Conservation (phyloP, 768 basidiomycete species). For the Cystofilobasidium bisporidii region DNA sequence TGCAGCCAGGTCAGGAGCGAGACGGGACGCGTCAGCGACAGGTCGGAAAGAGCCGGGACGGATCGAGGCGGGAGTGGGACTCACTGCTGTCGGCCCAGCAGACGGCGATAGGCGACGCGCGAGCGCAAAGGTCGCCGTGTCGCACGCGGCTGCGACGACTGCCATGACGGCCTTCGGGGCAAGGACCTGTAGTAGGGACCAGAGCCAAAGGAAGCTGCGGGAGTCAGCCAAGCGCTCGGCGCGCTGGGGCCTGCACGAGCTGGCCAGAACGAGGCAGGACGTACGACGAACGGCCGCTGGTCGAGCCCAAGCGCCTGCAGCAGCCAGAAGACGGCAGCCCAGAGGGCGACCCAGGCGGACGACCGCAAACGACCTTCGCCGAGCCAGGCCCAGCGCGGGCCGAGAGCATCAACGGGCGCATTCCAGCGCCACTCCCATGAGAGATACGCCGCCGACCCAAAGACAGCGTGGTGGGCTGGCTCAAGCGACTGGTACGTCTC, state of each 20-base stretch:
- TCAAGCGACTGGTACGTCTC: conserved; percentile 94
- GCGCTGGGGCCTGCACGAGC: no score
- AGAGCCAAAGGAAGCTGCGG: background rate
- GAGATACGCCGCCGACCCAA: conserved; percentile 59
- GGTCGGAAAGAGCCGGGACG: background rate
- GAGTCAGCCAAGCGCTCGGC: background rate
- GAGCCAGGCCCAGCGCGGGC: conserved; percentile 24
- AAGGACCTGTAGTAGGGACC: no score
- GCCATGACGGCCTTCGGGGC: conserved; percentile 26
- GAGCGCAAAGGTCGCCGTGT: conserved; percentile 61
- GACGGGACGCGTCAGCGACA: background rate
- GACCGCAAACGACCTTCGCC: conserved; percentile 19
- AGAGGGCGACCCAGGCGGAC: conserved; percentile 21
- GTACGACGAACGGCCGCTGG: background rate
- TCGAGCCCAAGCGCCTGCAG: conserved; percentile 1
- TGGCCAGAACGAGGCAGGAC: background rate
- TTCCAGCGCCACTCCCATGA: conserved; percentile 84
- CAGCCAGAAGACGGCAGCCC: conserved; percentile 13
- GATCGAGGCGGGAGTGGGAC: conserved; percentile 35
- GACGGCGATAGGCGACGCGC: conserved; percentile 49
- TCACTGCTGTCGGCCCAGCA: conserved; percentile 55
- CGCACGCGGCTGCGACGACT: conserved; percentile 58
- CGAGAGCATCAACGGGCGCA: background rate
- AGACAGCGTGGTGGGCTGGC: conserved; percentile 76
- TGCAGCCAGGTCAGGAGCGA: conserved; percentile 39